These are phyloP conservation scores for Penicillium paneum DNA, from an alignment of 2,329 filamentous ascomycete species.

Conservation along the genomic window DNA sequence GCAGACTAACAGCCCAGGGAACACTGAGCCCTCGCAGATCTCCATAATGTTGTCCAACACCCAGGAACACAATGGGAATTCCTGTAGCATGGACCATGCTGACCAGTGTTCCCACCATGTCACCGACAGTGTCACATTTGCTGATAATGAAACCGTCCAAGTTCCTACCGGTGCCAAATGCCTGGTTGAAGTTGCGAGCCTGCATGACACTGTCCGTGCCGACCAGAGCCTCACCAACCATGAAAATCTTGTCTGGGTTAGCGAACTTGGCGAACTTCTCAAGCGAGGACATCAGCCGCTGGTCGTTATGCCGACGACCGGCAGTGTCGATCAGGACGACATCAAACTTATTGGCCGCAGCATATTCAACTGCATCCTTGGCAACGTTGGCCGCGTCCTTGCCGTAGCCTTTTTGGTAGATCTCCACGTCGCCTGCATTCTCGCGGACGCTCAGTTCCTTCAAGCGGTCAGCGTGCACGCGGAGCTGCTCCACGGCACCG, in stretches of 20 bases:
- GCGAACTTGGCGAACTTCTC: conserved; percentile 98
- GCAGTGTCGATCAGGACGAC: conserved; percentile 97
- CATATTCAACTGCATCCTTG: conserved; percentile 84
- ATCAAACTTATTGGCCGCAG: conserved; percentile 72
- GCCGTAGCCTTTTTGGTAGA: conserved; percentile 96
- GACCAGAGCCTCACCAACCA: conserved; percentile 91
- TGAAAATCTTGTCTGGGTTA: conserved; percentile 95
- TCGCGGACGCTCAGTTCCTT: conserved; percentile 84
- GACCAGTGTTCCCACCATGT: conserved; percentile 94
- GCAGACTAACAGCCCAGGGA: conserved; percentile 58
- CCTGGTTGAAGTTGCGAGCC: conserved; percentile 91
- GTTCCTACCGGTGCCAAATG: conserved; percentile 75
- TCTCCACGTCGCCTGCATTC: conserved; percentile 73
- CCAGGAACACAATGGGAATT: conserved; percentile 92
- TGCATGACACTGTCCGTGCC: conserved; percentile 94
- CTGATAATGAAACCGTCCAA: conserved; percentile 97
- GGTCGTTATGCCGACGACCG: conserved; percentile 90
- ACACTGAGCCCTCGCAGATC: conserved; percentile 63
- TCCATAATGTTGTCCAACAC: conserved; percentile 65
- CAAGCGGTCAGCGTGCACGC: conserved; percentile 90
- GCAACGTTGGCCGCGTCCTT: conserved; percentile 96
- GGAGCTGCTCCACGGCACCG: conserved; percentile 92
- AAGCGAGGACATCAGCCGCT: conserved; percentile 89
- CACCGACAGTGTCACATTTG: conserved; percentile 98
- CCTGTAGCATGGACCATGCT: conserved; percentile 97